Evolutionary conservation across 1,284 basidiomycete genomes (phyloP).

Genomic region (Fomes fomentarius): DNA sequence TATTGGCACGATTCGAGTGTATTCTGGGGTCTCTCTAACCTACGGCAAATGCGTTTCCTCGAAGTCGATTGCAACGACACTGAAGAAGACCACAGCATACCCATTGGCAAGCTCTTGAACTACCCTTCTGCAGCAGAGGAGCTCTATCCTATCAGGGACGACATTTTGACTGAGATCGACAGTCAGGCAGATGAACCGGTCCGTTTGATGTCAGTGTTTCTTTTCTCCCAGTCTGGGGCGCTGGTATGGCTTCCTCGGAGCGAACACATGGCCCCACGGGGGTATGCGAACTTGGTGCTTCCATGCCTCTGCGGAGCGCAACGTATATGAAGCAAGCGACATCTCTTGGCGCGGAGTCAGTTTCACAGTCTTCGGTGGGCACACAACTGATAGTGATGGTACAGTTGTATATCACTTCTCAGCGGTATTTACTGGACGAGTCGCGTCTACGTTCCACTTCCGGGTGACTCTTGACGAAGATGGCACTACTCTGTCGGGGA

Average conservation of each 20-base stretch:
- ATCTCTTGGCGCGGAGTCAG: background rate
- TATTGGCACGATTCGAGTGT: slow-evolving; percentile 12
- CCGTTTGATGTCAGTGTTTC: slow-evolving; percentile 5
- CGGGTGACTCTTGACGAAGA: slow-evolving; percentile 9
- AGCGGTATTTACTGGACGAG: background rate
- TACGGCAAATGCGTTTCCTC: background rate
- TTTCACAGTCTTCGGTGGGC: background rate
- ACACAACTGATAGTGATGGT: background rate
- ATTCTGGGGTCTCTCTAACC: background rate
- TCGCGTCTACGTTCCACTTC: slow-evolving; percentile 3
- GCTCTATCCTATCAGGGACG: background rate
- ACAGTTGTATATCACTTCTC: slow-evolving; percentile 1
- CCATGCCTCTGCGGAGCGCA: background rate
- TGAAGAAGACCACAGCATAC: slow-evolving; percentile 19
- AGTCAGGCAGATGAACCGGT: slow-evolving; percentile 14
- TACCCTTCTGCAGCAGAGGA: slow-evolving; percentile 15
- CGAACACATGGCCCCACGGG: background rate
- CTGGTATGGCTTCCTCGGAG: slow-evolving; percentile 12
- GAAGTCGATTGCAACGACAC: background rate
- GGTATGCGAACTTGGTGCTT: slow-evolving; percentile 11
- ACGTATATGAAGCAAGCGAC: background rate
- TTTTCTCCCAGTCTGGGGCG: slow-evolving; percentile 15
- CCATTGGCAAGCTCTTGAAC: slow-evolving; percentile 19
- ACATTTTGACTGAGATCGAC: slow-evolving; percentile 11
- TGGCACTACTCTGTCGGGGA: slow-evolving; percentile 10